A percentile compares a stretch with the other conserved stretches of the same genome.
Evolutionary conservation across 441 rosid genomes (phyloP).

Genomic region (Euphorbia celastroides): DNA sequence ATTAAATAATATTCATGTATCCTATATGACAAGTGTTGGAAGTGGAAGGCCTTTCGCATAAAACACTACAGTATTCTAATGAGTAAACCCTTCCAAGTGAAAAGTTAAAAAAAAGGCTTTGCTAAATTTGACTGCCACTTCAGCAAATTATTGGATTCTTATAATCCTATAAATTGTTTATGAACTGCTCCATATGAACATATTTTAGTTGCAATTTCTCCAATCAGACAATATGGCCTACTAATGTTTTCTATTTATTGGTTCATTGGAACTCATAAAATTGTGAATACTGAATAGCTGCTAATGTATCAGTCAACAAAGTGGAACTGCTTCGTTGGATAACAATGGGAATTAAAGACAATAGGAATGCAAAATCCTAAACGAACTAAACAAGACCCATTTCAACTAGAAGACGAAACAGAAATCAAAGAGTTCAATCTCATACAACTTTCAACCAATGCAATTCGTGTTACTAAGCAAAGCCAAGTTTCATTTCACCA

Average conservation of each 20-base stretch:
- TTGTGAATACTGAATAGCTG: background rate
- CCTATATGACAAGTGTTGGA: too few species aligned
- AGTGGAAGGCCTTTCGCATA: background rate
- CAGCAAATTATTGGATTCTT: background rate
- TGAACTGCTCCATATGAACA: constrained; percentile 1
- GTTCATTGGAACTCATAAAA: background rate
- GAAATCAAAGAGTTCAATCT: background rate
- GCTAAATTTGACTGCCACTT: background rate
- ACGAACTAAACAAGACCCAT: background rate
- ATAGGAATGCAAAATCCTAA: background rate
- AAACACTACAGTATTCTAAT: background rate
- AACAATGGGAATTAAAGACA: background rate
- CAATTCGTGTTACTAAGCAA: background rate
- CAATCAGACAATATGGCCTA: background rate
- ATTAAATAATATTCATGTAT: too few species aligned
- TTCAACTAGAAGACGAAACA: background rate
- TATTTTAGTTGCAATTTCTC: background rate
- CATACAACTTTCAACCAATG: background rate
- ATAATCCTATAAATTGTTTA: background rate
- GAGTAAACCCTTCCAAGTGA: background rate
- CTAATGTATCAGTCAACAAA: background rate
- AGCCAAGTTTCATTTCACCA: background rate
- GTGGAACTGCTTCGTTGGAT: background rate
- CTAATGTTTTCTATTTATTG: background rate
- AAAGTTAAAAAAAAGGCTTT: background rate